Evolutionary conservation across 202 grass and related monocot species (phyloP).

Genomic region (Saccharum hybrid): DNA sequence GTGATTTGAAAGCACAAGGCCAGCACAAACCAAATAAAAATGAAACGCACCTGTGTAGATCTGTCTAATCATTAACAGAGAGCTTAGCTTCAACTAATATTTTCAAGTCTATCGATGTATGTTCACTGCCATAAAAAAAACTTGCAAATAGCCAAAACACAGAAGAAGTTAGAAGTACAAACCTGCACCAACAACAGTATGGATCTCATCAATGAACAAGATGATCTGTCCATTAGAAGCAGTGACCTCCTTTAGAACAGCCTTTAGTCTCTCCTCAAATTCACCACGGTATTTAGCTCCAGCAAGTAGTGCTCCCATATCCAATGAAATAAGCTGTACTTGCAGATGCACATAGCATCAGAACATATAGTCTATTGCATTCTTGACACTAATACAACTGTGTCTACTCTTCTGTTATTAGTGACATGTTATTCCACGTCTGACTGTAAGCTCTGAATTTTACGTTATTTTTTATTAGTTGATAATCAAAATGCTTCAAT

Average conservation of each 20-base stretch:
- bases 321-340: constrained; percentile 86
- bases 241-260: constrained; percentile 94
- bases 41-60: background rate
- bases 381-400: background rate
- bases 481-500: background rate
- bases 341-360: background rate
- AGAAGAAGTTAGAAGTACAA: constrained; percentile 30
- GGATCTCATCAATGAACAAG: constrained; percentile 97
- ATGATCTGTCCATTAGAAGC: constrained; percentile 94
- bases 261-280: constrained; percentile 93
- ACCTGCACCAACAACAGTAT: constrained; percentile 98
- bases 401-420: constrained; percentile 9
- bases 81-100: background rate
- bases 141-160: background rate
- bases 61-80: background rate
- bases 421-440: background rate
- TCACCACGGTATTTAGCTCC: constrained; percentile 88
- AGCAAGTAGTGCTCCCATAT: constrained; percentile 95
- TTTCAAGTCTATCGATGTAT: background rate
- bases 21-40: constrained; percentile 10
- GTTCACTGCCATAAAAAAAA: constrained; percentile 4
- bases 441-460: background rate
- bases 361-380: constrained; percentile 21
- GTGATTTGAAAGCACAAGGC: background rate
- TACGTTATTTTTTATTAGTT: background rate